A percentile compares a stretch with the other conserved stretches of the same genome.
These are phyloP conservation scores for Cyclotella baltica DNA, from an alignment of 108 stramenopile genomes.

Conservation along the genomic window DNA sequence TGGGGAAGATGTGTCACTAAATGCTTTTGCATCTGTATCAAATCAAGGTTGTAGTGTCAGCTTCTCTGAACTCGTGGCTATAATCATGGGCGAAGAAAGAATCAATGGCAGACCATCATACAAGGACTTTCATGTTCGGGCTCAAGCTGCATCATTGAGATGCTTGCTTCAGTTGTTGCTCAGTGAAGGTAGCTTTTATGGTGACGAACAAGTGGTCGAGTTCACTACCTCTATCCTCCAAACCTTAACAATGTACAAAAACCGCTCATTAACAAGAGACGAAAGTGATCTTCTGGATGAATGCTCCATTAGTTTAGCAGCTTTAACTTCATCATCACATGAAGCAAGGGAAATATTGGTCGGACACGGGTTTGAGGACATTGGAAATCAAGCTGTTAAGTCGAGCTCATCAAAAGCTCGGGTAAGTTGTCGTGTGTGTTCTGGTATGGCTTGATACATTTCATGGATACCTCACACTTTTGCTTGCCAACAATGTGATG, in stretches of 20 bases:
- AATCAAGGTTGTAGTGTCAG: conserved; percentile 36
- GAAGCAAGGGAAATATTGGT: conserved; percentile 54
- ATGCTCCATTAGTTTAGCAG: conserved; percentile 58
- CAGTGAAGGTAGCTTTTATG: conserved; percentile 67
- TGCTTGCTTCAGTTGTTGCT: conserved; percentile 70
- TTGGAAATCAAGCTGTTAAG: conserved; percentile 40
- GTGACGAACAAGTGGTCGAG: conserved; percentile 54
- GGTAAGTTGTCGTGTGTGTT: not conserved
- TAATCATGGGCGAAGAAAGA: conserved; percentile 44
- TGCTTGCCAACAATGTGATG: not conserved
- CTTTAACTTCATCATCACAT: conserved; percentile 53
- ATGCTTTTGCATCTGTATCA: conserved; percentile 3
- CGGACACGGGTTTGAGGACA: conserved; percentile 29
- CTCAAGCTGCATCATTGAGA: conserved; percentile 66
- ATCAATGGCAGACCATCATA: conserved; percentile 51
- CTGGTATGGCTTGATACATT: not conserved
- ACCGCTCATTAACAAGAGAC: conserved; percentile 35
- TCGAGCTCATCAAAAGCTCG: conserved; percentile 73
- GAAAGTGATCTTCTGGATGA: conserved; percentile 68
- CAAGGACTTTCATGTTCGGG: conserved; percentile 62
- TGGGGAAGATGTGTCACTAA: conserved; percentile 38
- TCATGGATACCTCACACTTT: not conserved
- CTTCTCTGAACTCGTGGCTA: conserved; percentile 55
- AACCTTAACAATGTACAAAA: conserved; percentile 42
- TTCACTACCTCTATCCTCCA: conserved; percentile 55